Evolutionary conservation across 805 yeast genomes (phyloP).

Genomic region (Pichia thaimueangensis): DNA sequence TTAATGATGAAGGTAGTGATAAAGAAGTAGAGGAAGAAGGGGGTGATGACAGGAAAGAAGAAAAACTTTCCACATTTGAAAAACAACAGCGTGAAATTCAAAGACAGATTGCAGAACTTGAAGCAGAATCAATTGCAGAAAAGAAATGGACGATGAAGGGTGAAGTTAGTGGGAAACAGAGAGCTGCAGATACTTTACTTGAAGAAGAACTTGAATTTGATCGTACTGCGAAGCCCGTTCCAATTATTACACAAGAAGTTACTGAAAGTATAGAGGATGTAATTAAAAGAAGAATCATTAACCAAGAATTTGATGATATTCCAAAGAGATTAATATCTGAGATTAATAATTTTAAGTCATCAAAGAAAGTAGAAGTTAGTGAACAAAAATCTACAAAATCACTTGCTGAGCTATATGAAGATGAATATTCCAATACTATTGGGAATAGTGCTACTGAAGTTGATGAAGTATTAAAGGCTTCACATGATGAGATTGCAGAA

Average conservation of each 20-base stretch:
- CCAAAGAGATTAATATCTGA: slow-evolving; percentile 66
- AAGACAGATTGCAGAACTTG: slow-evolving; percentile 71
- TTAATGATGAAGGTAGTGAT: slow-evolving; percentile 26
- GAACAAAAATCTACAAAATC: slow-evolving; percentile 84
- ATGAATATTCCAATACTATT: slow-evolving; percentile 54
- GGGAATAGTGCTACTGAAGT: slow-evolving; percentile 29
- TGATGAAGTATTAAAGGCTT: slow-evolving; percentile 58
- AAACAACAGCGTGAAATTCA: slow-evolving; percentile 73
- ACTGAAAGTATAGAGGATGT: slow-evolving; percentile 85
- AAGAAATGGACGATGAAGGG: slow-evolving; percentile 95
- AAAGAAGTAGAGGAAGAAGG: slow-evolving; percentile 22
- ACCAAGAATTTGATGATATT: slow-evolving; percentile 75
- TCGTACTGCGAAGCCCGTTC: slow-evolving; percentile 91
- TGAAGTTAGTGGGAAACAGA: slow-evolving; percentile 72
- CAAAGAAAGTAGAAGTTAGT: slow-evolving; percentile 56
- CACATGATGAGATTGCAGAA: slow-evolving; percentile 72
- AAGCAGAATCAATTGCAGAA: slow-evolving; percentile 81
- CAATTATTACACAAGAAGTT: slow-evolving; percentile 83
- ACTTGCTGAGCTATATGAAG: slow-evolving; percentile 88
- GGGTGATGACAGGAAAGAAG: slow-evolving; percentile 20
- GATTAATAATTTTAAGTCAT: slow-evolving; percentile 53
- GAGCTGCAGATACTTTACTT: slow-evolving; percentile 80
- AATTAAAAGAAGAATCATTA: slow-evolving; percentile 74
- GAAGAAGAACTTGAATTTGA: slow-evolving; percentile 85
- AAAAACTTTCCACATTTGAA: slow-evolving; percentile 66